Evolutionary conservation across 2,329 filamentous ascomycete species (phyloP).

Genomic region (Penicillium freii): DNA sequence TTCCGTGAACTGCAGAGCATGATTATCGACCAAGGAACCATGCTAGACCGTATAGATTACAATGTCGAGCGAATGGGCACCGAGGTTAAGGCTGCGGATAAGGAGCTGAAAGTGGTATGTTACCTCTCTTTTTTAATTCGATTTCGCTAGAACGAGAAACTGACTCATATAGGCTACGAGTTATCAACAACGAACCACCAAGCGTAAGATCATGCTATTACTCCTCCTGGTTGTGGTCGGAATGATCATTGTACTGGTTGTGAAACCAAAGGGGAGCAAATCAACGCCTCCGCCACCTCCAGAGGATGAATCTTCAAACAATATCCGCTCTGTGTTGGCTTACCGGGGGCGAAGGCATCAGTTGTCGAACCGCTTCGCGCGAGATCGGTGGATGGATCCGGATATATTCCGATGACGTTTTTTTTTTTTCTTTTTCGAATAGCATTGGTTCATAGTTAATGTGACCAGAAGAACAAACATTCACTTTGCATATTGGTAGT

Average conservation of each 20-base stretch:
- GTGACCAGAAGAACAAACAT: neutral
- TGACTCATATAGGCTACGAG: constrained; percentile 61
- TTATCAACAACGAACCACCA: constrained; percentile 84
- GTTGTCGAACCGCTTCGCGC: constrained; percentile 23
- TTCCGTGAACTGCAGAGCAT: constrained; percentile 95
- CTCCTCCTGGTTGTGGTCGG: constrained; percentile 79
- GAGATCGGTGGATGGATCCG: constrained; percentile 36
- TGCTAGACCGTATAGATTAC: constrained; percentile 94
- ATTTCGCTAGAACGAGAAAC: neutral
- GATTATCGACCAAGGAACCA: constrained; percentile 89
- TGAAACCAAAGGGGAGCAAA: constrained; percentile 66
- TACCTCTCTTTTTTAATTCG: neutral
- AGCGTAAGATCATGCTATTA: constrained; percentile 90
- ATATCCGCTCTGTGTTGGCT: constrained; percentile 22
- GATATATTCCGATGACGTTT: constrained; percentile 35
- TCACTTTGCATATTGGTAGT: neutral
- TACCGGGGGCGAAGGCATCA: constrained; percentile 25
- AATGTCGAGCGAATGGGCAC: constrained; percentile 95
- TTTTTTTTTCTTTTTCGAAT: constrained; percentile 15
- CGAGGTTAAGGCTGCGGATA: constrained; percentile 88
- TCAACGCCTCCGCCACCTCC: constrained; percentile 24
- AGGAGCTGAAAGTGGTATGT: constrained; percentile 75
- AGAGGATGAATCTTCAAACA: constrained; percentile 26
- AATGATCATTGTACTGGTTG: constrained; percentile 76
- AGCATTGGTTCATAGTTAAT: constrained; percentile 13